Base-by-base conservation (phyloP, 2,329 filamentous ascomycete species). In the Cucurbitaria berberidis region DNA sequence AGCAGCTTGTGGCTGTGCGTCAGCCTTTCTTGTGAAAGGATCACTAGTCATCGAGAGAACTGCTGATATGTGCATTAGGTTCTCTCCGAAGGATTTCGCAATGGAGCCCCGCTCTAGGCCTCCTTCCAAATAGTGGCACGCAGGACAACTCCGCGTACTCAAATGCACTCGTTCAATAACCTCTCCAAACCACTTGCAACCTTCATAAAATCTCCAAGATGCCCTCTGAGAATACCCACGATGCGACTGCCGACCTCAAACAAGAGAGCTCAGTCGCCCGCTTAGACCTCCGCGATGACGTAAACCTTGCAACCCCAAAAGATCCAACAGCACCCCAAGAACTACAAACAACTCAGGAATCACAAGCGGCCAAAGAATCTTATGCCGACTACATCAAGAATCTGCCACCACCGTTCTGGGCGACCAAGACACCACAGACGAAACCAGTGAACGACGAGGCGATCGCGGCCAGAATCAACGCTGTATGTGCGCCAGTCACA, bases 381-480 rank as follows among this genome's bases (percentile, higher is more conserved):
- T 61, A 61, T 32, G 55, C 24, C 29, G 47, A 56, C 47, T 61
- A 61, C 47, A 61, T 61, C 53, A 59, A 54, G 21, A 49, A 55
- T 29, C 55, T 61, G 15, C 58, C 58, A 41, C 58, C 58, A 11
- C 55, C 58, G 50, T 61, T 59, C 47, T 61, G 58, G 58, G 42
- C 40, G 47, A 59, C 40, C 40, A 59, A 59, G 38, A 49, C 21
- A 48, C 47, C 58, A 45, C 49, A 41, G 32, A 36, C 56, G 18
- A 45, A 50, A 43, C n/a, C 55, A 51, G 45, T 45, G 44, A 47
- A 48, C 48, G 46, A 57, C 38, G 52, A 53, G 46, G 50, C 53
- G 30, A 48, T 53, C 22, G 58, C 55, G 26, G 55, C 58, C 11
- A 53, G 42, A 45, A 51, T 61, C 50, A 55, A 56, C 47, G 58